These are phyloP conservation scores for Acacia concinna DNA, from an alignment of 331 rosid genomes.

Conservation along the genomic window DNA sequence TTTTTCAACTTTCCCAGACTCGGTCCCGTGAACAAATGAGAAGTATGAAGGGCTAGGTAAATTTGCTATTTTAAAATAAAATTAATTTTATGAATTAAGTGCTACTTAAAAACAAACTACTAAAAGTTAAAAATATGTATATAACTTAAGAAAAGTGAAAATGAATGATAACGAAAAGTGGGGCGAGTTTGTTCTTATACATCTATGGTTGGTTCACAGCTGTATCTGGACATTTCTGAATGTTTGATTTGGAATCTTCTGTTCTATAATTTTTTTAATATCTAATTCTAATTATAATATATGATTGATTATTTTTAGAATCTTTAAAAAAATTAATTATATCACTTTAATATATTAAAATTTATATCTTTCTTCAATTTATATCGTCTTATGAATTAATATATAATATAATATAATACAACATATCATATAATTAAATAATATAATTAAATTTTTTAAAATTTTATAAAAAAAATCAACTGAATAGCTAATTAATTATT, in stretches of 20 bases:
- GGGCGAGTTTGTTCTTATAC: background rate
- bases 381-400: no score
- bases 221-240: slow-evolving; percentile 49
- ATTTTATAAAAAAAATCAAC: no score
- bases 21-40: background rate
- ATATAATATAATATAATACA: no score
- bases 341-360: no score
- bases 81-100: background rate
- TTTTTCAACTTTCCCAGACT: background rate
- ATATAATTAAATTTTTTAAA: no score
- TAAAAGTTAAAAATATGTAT: background rate
- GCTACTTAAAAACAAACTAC: background rate
- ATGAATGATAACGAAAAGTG: background rate
- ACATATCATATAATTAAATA: no score
- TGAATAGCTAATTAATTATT: no score
- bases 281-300: no score
- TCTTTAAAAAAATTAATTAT: no score
- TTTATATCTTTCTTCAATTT: no score
- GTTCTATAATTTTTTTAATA: background rate
- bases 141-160: background rate
- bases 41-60: background rate
- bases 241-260: background rate
- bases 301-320: no score
- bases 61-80: background rate
- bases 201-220: slow-evolving; percentile 63